These are phyloP conservation scores for Paecilomyces niveus DNA, from an alignment of 2,329 filamentous ascomycete genomes.

Conservation along the genomic window DNA sequence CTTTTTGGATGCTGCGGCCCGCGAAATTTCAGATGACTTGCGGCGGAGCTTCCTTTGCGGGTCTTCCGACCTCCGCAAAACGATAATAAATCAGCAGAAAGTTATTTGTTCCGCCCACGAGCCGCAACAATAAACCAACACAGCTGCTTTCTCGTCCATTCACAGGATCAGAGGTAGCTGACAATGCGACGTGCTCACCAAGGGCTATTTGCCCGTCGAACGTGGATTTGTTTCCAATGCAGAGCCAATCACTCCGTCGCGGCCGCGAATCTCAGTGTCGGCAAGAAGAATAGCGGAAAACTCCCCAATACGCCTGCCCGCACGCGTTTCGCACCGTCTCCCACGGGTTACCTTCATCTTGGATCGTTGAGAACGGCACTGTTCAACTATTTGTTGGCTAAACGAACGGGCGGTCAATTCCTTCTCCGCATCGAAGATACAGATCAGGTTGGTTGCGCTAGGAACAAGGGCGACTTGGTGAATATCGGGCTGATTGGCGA, in stretches of 20 bases:
- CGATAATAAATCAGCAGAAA: background rate
- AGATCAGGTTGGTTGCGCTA: constrained; percentile 59
- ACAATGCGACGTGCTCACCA: constrained; percentile 22
- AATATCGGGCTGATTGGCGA: constrained; percentile 23
- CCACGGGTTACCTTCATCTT: constrained; percentile 87
- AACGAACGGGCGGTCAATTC: constrained; percentile 81
- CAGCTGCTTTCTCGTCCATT: background rate
- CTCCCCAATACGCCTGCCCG: constrained; percentile 53
- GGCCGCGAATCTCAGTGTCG: constrained; percentile 13
- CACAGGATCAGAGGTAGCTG: background rate
- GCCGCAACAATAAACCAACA: background rate
- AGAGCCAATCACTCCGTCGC: constrained; percentile 25
- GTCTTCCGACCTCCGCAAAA: background rate
- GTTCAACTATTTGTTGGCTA: constrained; percentile 92
- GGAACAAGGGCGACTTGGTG: background rate
- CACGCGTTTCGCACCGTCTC: constrained; percentile 90
- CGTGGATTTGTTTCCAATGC: constrained; percentile 31
- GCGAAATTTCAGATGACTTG: background rate
- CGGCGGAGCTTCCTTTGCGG: background rate
- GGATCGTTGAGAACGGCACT: constrained; percentile 86
- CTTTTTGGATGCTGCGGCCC: background rate
- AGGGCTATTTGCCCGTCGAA: constrained; percentile 19
- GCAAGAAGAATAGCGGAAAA: constrained; percentile 25
- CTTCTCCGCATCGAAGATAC: constrained; percentile 90
- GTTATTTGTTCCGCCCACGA: background rate